Base-by-base conservation (phyloP, 2,329 filamentous ascomycete species). In the Neopestalotiopsis rosae region DNA sequence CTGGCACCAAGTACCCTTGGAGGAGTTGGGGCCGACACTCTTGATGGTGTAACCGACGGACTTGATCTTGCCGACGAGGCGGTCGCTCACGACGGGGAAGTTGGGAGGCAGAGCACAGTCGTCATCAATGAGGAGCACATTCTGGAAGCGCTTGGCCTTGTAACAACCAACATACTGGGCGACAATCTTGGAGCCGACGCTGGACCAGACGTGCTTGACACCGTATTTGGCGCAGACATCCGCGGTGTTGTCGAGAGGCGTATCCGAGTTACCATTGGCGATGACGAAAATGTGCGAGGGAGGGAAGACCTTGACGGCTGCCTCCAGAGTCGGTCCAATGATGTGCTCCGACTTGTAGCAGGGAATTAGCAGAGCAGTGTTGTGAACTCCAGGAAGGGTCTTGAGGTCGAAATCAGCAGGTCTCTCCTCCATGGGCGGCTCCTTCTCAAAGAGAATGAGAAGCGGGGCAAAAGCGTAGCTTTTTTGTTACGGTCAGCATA, bases 1-100 rank as follows among this genome's bases (percentile, higher is more conserved):
- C 65, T 83, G 81, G 34, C 81, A 81, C 66, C 75, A 79, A 5
- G 79, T 81, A 6, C 78, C 81, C 52, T 75, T 78, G 12, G 76
- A 74, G 0, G 75, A 75, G 13, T 79, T 72, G 0, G 80, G 75
- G 2, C 81, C 81, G n/a, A 81, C 79, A 4, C 76, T 79, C 69
- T 85, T 85, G 71, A 86, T 85, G 1, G 84, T 85, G 72, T 86
- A 86, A 0, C 84, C 84, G 52, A 86, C 79, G 66, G 83, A 85
- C 66, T 80, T 79, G 34, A 84, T 78, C 12, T 74, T 75, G 1
- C 77, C 80, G n/a, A 75, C 78, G 5, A 86, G 76, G 9, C 83
- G 78, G 20, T 84, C 79, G 1, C 79, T 81, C 28, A 84, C 82
- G 5, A 86, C 78, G 4, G 83, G 84, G 64, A 86, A 85, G 68